Percentiles rank a stretch among this genome's conserved stretches.
phyloP scores from a whole-genome alignment of 1,284 basidiomycete genomes.

The Moniliella sp. region DNA sequence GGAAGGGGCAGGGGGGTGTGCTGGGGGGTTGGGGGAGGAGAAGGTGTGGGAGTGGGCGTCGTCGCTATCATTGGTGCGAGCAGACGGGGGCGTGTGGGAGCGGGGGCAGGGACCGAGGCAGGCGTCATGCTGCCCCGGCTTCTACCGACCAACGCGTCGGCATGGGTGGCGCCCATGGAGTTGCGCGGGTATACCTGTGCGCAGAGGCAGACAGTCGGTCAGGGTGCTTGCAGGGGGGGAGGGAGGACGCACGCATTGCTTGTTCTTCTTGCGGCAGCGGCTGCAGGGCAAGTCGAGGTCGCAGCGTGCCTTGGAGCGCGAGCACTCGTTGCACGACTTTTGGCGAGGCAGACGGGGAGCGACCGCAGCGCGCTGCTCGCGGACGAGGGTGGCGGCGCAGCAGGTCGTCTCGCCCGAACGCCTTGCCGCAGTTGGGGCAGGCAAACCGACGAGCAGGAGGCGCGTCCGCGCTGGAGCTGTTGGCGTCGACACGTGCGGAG shows the following conservation, averaged over 20 bases:
- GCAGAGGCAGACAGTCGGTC: neutral
- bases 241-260: conserved; percentile 8
- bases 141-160: conserved; percentile 6
- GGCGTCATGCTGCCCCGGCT: neutral
- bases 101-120: conserved; percentile 2
- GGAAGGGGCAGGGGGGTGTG: too few species aligned
- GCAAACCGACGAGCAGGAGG: too few species aligned
- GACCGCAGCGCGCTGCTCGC: conserved; percentile 13
- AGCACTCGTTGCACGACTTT: conserved; percentile 23
- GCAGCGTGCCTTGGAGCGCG: conserved; percentile 19
- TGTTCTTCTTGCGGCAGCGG: conserved; percentile 16
- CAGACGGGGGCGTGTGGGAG: neutral
- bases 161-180: conserved; percentile 22
- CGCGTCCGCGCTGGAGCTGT: too few species aligned
- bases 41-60: too few species aligned
- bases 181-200: conserved; percentile 12
- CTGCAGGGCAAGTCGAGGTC: conserved; percentile 25
- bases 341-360: conserved; percentile 19
- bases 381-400: conserved; percentile 15
- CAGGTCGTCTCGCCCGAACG: conserved; percentile 10
- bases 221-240: neutral
- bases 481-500: too few species aligned
- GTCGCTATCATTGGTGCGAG: too few species aligned
- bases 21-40: too few species aligned
- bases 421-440: conserved; percentile 19